These are phyloP conservation scores for Prosopis cineraria DNA, from an alignment of 306 rosid species.

Conservation along the genomic window DNA sequence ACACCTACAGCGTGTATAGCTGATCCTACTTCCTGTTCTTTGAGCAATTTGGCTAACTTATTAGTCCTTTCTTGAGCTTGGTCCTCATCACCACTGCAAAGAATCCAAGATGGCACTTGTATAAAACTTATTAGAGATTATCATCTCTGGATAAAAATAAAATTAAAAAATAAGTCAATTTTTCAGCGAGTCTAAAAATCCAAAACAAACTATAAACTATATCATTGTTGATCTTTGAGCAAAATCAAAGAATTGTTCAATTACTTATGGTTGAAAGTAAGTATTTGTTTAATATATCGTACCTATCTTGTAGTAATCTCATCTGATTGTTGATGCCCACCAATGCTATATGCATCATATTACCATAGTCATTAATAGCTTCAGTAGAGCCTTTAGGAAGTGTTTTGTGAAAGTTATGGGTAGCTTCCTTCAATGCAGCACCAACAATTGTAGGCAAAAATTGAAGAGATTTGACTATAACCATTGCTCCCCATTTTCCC, in stretches of 20 bases:
- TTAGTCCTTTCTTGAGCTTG: slow-evolving; percentile 96
- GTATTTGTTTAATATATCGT: background rate
- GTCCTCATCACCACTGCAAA: slow-evolving; percentile 95
- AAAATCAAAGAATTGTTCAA: background rate
- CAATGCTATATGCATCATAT: slow-evolving; percentile 95
- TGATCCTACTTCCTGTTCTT: slow-evolving; percentile 78
- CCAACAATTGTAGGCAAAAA: slow-evolving; percentile 74
- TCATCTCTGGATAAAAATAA: slow-evolving; percentile 17
- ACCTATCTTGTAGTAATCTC: slow-evolving; percentile 99
- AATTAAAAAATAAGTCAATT: slow-evolving; percentile 7
- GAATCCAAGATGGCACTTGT: slow-evolving; percentile 40
- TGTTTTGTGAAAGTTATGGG: slow-evolving; percentile 54
- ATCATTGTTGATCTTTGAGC: slow-evolving; percentile 7
- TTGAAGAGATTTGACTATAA: slow-evolving; percentile 85
- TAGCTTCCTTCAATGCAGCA: slow-evolving; percentile 82
- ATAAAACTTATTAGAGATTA: slow-evolving; percentile 33
- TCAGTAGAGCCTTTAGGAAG: slow-evolving; percentile 50
- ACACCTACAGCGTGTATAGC: slow-evolving; percentile 74
- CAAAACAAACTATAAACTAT: slow-evolving; percentile 9
- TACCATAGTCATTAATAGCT: slow-evolving; percentile 54
- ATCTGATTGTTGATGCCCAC: slow-evolving; percentile 93
- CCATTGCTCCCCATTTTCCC: slow-evolving; percentile 98
- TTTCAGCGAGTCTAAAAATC: slow-evolving; percentile 21
- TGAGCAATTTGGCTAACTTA: slow-evolving; percentile 88
- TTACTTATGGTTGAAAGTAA: slow-evolving; percentile 14